Evolutionary conservation across 441 rosid species (phyloP).

Genomic region (Adansonia rubrostipa): DNA sequence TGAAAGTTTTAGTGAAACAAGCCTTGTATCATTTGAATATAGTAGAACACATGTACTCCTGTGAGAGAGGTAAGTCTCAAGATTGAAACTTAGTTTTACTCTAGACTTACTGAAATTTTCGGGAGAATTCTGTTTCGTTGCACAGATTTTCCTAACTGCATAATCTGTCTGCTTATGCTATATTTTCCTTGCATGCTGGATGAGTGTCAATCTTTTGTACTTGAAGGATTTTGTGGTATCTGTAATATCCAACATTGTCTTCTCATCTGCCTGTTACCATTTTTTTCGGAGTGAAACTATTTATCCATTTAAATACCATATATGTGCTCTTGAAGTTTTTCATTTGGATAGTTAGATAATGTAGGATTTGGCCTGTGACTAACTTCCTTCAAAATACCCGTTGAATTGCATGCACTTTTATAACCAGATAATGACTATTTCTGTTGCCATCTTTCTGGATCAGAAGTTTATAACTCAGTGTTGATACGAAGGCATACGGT

Average conservation of each 20-base stretch:
- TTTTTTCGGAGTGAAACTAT: neutral
- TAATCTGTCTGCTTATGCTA: conserved; percentile 17
- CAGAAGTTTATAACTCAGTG: neutral
- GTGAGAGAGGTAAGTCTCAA: conserved; percentile 18
- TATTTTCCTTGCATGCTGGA: conserved; percentile 12
- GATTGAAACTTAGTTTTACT: neutral
- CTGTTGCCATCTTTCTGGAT: neutral
- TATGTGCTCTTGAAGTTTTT: conserved; percentile 6
- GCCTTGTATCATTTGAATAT: conserved; percentile 43
- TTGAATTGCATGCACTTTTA: neutral
- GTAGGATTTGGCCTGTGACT: neutral
- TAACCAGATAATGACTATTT: neutral
- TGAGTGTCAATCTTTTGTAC: neutral
- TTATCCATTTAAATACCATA: neutral
- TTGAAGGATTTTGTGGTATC: neutral
- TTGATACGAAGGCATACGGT: neutral
- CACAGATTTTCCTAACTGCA: neutral
- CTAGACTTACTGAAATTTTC: neutral
- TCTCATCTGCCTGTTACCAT: neutral
- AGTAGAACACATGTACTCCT: conserved; percentile 32
- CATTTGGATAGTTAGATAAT: neutral
- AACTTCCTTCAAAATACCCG: neutral
- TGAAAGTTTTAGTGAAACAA: conserved; percentile 48
- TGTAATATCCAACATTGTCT: neutral
- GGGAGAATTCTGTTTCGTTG: neutral